Conservation (phyloP, 169 alveolate species). For the Eimeria praecox region DNA sequence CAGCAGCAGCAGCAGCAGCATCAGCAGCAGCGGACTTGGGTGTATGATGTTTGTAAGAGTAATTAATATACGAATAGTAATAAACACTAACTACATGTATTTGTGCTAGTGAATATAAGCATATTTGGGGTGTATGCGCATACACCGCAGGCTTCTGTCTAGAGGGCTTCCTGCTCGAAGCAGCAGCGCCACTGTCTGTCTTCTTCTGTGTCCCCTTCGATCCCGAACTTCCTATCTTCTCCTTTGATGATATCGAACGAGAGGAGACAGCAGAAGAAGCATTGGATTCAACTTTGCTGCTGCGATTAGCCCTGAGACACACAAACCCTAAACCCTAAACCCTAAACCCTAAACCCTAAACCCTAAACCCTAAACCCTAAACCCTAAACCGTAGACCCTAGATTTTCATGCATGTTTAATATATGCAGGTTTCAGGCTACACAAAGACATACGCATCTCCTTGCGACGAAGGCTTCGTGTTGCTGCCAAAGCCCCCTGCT, state of each 20-base stretch:
- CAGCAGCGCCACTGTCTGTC: conserved; percentile 11
- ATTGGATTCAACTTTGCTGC: neutral
- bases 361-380: neutral
- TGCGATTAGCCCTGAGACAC: conserved; percentile 24
- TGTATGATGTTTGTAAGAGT: neutral
- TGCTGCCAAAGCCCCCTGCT: conserved; percentile 30
- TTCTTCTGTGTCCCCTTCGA: neutral
- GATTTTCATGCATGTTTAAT: neutral
- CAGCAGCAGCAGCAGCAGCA: neutral
- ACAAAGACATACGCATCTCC: neutral
- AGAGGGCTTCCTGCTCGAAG: neutral
- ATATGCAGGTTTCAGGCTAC: neutral
- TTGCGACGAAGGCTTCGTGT: neutral
- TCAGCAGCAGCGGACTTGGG: neutral
- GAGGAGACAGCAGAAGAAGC: neutral
- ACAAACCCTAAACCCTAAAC: conserved; percentile 22
- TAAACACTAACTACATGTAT: neutral
- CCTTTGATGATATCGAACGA: neutral
- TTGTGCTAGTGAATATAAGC: neutral
- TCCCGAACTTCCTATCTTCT: neutral
- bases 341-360: conserved; percentile 8
- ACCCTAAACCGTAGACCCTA: neutral
- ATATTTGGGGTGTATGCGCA: conserved; percentile 31
- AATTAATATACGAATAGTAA: neutral
- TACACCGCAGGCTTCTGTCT: conserved; percentile 28